Conservation (phyloP, 2,329 filamentous ascomycete species). For the Canariomyces notabilis region DNA sequence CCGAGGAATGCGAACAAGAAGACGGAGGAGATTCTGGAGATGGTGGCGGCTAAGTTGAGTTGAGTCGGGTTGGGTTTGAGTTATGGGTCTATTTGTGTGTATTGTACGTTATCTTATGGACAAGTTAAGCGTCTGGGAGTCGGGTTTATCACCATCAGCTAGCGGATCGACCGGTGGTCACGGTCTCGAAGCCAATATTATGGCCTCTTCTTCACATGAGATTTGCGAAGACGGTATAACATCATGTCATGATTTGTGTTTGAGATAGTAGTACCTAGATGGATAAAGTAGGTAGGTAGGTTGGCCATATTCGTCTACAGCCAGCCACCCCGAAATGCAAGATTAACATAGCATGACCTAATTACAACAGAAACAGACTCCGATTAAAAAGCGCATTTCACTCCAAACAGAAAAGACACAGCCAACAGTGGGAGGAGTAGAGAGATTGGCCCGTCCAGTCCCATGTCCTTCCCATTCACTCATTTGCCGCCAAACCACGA, state of each 20-base stretch:
- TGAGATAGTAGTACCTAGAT: too few species aligned
- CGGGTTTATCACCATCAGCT: too few species aligned
- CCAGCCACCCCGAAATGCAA: not conserved
- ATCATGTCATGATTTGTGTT: too few species aligned
- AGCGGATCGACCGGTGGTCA: too few species aligned
- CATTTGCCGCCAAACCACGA: slow-evolving; percentile 75
- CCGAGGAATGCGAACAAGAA: slow-evolving; percentile 71
- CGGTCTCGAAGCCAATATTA: too few species aligned
- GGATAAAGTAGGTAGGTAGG: too few species aligned
- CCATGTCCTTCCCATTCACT: too few species aligned
- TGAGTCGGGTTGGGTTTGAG: slow-evolving; percentile 4
- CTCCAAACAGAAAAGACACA: not conserved
- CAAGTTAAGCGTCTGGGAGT: too few species aligned
- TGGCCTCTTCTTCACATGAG: too few species aligned
- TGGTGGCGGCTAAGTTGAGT: slow-evolving; percentile 56
- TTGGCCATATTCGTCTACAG: not conserved
- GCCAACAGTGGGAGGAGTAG: too few species aligned
- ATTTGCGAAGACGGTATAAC: too few species aligned
- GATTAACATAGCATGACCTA: not conserved
- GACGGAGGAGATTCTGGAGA: slow-evolving; percentile 75
- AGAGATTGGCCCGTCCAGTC: too few species aligned
- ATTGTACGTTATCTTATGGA: not conserved
- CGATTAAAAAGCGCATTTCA: not conserved
- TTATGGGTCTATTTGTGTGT: not conserved
- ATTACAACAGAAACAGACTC: not conserved